A percentile compares a stretch with the other conserved stretches of the same genome.
Conservation (phyloP, 371 early-diverging fungal species). For the Smittium culicis region DNA sequence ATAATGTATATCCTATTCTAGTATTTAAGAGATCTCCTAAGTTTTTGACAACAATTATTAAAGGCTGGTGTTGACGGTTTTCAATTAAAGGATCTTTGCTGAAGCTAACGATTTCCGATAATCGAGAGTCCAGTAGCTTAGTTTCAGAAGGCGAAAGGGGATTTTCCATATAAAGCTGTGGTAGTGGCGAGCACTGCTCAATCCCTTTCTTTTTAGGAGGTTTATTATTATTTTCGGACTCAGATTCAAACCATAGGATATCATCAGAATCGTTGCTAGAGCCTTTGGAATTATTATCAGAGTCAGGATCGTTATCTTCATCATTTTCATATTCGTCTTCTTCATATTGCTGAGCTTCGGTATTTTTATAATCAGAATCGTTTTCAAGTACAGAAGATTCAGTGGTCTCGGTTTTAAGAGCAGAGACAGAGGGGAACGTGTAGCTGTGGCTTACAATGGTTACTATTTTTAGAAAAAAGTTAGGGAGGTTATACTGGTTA, state of each 20-base stretch:
- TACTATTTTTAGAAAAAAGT: conserved; percentile 5
- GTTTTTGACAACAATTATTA: conserved; percentile 27
- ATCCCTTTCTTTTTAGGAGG: background rate
- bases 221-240: background rate
- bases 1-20: conserved; percentile 32
- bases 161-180: conserved; percentile 28
- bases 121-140: conserved; percentile 18
- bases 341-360: conserved; percentile 14
- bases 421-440: conserved; percentile 23
- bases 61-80: conserved; percentile 14
- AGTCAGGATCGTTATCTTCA: background rate
- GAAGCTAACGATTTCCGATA: conserved; percentile 16
- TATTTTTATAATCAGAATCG: background rate
- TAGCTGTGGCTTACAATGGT: conserved; percentile 33
- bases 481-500: background rate
- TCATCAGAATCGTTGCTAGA: background rate
- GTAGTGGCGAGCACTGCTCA: conserved; percentile 14
- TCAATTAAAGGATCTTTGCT: conserved; percentile 2
- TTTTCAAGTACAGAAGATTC: background rate
- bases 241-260: conserved; percentile 6
- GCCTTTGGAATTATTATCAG: background rate
- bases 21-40: conserved; percentile 31
- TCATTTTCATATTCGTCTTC: conserved; percentile 14
- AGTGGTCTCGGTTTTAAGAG: conserved; percentile 13
- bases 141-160: conserved; percentile 24